Conservation (phyloP, 805 yeast genomes). For the Wickerhamomyces xylosicus region DNA sequence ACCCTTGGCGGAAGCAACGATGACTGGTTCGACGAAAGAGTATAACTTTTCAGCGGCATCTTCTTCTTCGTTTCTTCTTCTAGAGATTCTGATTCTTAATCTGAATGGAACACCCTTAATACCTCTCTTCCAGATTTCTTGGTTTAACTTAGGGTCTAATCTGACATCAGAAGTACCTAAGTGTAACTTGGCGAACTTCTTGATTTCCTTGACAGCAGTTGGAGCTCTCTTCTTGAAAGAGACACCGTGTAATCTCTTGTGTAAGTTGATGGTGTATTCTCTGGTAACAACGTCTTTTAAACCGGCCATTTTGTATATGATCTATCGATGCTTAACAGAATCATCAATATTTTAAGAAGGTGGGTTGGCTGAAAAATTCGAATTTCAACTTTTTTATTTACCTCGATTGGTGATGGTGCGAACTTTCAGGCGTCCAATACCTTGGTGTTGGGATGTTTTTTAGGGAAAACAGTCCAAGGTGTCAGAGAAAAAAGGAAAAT, state of each 20-base stretch:
- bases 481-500: too few species aligned
- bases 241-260: constrained; percentile 98
- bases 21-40: constrained; percentile 96
- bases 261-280: constrained; percentile 99
- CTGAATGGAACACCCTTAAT: constrained; percentile 98
- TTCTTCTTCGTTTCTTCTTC: constrained; percentile 99
- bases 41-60: constrained; percentile 96
- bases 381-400: constrained; percentile 2
- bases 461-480: too few species aligned
- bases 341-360: too few species aligned
- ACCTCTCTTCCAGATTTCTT: constrained; percentile 99
- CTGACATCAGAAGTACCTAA: constrained; percentile 99
- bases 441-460: constrained; percentile 3
- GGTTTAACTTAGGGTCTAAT: constrained; percentile 97
- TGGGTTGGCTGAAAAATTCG: constrained; percentile 2
- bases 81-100: constrained; percentile 96
- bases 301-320: constrained; percentile 58
- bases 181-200: constrained; percentile 96
- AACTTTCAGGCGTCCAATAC: not conserved
- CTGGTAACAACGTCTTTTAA: constrained; percentile 99
- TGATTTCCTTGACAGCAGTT: constrained; percentile 98
- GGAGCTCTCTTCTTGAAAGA: constrained; percentile 99
- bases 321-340: constrained; percentile 7
- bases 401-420: not conserved
- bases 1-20: constrained; percentile 93